Percentiles rank a stretch among this genome's conserved stretches.
These are phyloP conservation scores for Populus alba DNA, from an alignment of 345 rosid genomes.

Conservation along the genomic window DNA sequence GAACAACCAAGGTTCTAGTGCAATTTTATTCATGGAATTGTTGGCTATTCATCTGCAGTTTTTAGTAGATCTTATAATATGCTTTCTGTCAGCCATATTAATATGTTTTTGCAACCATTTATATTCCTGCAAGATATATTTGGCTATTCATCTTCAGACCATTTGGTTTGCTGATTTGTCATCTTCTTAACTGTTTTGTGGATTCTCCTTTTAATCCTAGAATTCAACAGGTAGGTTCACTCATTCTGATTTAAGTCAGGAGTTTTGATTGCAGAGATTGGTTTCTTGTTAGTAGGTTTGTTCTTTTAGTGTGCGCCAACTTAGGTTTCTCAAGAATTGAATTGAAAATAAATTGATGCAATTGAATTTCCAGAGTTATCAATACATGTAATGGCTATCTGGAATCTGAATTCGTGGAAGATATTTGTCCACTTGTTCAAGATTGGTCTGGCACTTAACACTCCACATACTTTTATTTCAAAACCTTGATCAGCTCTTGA, in stretches of 20 bases:
- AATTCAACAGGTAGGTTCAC: not conserved
- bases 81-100: not conserved
- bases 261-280: not conserved
- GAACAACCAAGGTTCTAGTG: constrained; percentile 69
- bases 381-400: not conserved
- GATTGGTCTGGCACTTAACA: not conserved
- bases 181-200: not conserved
- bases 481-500: not conserved
- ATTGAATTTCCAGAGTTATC: not conserved
- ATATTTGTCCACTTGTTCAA: not conserved
- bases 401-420: not conserved
- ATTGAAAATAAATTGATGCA: not conserved
- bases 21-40: not conserved
- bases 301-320: not conserved
- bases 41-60: not conserved
- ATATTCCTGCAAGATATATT: not conserved
- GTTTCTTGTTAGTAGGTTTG: not conserved
- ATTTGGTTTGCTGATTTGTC: not conserved
- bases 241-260: not conserved
- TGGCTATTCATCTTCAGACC: too few relatives aligned
- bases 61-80: not conserved
- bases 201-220: not conserved
- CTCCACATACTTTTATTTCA: not conserved
- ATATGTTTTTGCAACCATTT: not conserved
- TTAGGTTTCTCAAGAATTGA: not conserved